phyloP scores from a whole-genome alignment of 2,329 filamentous ascomycete genomes.

The Nigrospora sphaerica region DNA sequence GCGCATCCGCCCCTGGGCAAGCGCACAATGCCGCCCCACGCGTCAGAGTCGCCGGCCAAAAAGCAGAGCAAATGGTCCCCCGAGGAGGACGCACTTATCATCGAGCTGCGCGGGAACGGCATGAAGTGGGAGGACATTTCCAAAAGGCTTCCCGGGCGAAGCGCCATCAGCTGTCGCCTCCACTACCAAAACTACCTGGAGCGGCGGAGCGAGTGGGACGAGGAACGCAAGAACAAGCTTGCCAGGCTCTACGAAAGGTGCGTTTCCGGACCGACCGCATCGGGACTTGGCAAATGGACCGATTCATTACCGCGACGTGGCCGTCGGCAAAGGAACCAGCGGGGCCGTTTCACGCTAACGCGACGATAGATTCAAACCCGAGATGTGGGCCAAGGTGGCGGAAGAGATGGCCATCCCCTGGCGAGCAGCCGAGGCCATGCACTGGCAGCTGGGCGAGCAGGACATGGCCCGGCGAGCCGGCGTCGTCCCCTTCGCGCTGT shows the following conservation, averaged over 20 bases:
- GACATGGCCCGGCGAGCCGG: conserved; percentile 93
- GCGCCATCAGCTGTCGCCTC: conserved; percentile 86
- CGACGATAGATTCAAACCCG: conserved; percentile 76
- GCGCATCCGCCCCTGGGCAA: conserved; percentile 25
- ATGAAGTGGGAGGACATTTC: conserved; percentile 99
- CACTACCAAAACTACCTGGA: conserved; percentile 98
- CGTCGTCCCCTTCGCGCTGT: conserved; percentile 74
- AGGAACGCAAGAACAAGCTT: conserved; percentile 95
- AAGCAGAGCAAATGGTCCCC: conserved; percentile 96
- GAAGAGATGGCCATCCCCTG: conserved; percentile 94
- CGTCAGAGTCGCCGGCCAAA: conserved; percentile 66
- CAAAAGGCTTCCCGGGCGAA: conserved; percentile 80
- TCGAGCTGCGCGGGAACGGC: conserved; percentile 78
- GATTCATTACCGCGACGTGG: neutral
- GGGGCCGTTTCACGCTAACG: neutral
- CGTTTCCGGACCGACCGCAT: conserved; percentile 20
- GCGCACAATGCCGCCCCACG: conserved; percentile 47
- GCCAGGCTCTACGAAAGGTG: conserved; percentile 93
- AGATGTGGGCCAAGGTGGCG: conserved; percentile 96
- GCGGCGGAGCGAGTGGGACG: conserved; percentile 88
- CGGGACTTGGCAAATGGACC: neutral
- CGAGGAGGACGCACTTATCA: conserved; percentile 89
- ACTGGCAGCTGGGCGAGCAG: conserved; percentile 89
- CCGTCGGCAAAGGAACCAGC: too few species aligned
- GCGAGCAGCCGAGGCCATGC: conserved; percentile 95